Percentiles rank a stretch among this genome's conserved stretches.
phyloP scores from a whole-genome alignment of 495 filamentous ascomycete species.

The Aspergillus nidulans region DNA sequence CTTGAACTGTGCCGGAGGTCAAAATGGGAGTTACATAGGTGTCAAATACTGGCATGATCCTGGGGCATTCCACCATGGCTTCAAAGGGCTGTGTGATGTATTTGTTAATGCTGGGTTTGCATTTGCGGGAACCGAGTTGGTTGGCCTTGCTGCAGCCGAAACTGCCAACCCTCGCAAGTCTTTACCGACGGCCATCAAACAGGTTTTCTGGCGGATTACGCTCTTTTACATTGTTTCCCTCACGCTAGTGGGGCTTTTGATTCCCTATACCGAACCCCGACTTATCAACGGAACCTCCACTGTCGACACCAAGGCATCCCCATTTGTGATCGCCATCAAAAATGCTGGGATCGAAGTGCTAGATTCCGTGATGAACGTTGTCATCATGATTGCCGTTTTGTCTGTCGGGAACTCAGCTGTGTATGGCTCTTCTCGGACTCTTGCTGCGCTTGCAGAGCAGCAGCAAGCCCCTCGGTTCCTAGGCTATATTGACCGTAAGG shows the following conservation, averaged over 20 bases:
- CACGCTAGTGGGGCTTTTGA: constrained; percentile 66
- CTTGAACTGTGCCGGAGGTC: constrained; percentile 74
- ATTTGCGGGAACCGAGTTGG: constrained; percentile 90
- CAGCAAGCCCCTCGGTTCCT: constrained; percentile 73
- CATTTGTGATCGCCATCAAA: constrained; percentile 85
- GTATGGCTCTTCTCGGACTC: constrained; percentile 81
- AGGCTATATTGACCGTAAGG: constrained; percentile 77
- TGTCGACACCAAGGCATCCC: constrained; percentile 70
- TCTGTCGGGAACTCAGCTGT: constrained; percentile 85
- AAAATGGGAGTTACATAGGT: constrained; percentile 73
- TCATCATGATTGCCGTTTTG: constrained; percentile 83
- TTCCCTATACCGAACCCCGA: constrained; percentile 59
- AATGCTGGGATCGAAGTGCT: constrained; percentile 72
- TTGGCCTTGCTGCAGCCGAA: constrained; percentile 85
- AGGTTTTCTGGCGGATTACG: constrained; percentile 93
- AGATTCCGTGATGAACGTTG: constrained; percentile 82
- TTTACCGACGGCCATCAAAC: constrained; percentile 80
- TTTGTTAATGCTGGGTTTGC: constrained; percentile 92
- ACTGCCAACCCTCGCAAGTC: constrained; percentile 83
- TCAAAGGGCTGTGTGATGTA: constrained; percentile 90
- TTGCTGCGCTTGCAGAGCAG: constrained; percentile 82
- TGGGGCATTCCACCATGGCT: constrained; percentile 86
- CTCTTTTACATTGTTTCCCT: constrained; percentile 81
- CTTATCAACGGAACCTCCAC: constrained; percentile 53
- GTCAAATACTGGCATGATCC: constrained; percentile 78